Conservation (phyloP, 2,329 filamentous ascomycete genomes). For the Penicillium sclerotiorum region DNA sequence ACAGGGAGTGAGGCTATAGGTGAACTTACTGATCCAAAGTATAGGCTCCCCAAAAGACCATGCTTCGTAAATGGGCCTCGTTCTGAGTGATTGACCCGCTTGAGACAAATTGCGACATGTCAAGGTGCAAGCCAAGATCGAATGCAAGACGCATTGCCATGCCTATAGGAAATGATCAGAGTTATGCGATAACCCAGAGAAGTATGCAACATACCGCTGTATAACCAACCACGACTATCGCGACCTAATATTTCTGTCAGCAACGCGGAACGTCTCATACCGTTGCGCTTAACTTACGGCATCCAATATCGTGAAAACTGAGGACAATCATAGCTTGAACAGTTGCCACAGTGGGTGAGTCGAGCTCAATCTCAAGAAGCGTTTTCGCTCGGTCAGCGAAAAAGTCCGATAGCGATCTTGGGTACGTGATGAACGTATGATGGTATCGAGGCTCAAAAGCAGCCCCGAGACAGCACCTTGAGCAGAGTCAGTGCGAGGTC, state of each 20-base stretch:
- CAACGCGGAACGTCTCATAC: no score
- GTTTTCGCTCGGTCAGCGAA: slow-evolving; percentile 38
- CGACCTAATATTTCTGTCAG: no score
- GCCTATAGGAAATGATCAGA: no score
- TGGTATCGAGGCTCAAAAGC: slow-evolving; percentile 34
- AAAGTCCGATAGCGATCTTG: slow-evolving; percentile 35
- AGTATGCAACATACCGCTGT: slow-evolving; percentile 35
- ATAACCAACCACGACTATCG: slow-evolving; percentile 43
- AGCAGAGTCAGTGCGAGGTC: no score
- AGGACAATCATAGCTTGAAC: slow-evolving; percentile 44
- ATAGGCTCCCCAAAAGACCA: slow-evolving; percentile 40
- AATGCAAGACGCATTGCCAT: slow-evolving; percentile 41
- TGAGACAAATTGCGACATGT: slow-evolving; percentile 12
- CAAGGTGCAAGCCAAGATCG: slow-evolving; percentile 34
- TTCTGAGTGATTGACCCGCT: slow-evolving; percentile 7
- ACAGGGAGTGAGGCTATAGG: background rate
- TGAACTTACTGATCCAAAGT: slow-evolving; percentile 27
- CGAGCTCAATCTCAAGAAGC: slow-evolving; percentile 45
- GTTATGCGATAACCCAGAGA: no score
- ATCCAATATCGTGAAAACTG: slow-evolving; percentile 41
- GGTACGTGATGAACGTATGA: slow-evolving; percentile 25
- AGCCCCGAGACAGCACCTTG: slow-evolving; percentile 34
- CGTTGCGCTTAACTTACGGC: no score
- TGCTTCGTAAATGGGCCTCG: slow-evolving; percentile 24
- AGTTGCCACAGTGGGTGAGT: slow-evolving; percentile 42